Conservation (phyloP, 2,329 filamentous ascomycete species). For the Plectosphaerella sp. region DNA sequence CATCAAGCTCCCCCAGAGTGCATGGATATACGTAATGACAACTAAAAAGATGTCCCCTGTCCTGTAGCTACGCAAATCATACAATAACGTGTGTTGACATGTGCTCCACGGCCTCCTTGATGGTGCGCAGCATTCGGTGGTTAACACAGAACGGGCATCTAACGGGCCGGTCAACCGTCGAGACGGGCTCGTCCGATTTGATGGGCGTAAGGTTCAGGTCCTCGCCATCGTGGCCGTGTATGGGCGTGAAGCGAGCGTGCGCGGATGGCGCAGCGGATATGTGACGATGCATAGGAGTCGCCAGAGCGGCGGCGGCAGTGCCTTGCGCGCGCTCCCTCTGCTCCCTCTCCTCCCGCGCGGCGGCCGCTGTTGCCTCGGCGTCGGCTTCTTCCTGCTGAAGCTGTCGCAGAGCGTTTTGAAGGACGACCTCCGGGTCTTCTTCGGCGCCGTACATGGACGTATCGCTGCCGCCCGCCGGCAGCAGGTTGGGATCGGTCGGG, state of each 20-base stretch:
- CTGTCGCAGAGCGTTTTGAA: slow-evolving; percentile 55
- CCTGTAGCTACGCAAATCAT: slow-evolving; percentile 16
- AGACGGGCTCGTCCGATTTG: slow-evolving; percentile 41
- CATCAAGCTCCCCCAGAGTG: too few species aligned
- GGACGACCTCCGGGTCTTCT: slow-evolving; percentile 53
- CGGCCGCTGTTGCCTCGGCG: slow-evolving; percentile 52
- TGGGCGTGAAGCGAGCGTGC: slow-evolving; percentile 7
- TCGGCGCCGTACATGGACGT: slow-evolving; percentile 42
- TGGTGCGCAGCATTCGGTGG: slow-evolving; percentile 54
- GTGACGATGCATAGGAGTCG: slow-evolving; percentile 17
- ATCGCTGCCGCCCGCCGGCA: slow-evolving; percentile 35
- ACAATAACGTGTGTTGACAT: slow-evolving; percentile 59
- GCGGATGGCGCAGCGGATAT: slow-evolving; percentile 5
- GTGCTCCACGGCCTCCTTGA: slow-evolving; percentile 60
- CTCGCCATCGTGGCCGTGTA: slow-evolving; percentile 18
- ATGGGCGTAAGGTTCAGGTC: slow-evolving; percentile 53
- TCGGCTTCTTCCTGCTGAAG: slow-evolving; percentile 56
- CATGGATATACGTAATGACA: background rate
- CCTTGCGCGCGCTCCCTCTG: slow-evolving; percentile 29
- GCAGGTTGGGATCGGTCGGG: slow-evolving; percentile 11
- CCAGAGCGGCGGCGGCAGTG: slow-evolving; percentile 17
- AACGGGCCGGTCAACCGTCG: slow-evolving; percentile 42
- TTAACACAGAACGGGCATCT: slow-evolving; percentile 60
- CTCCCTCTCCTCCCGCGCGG: slow-evolving; percentile 48
- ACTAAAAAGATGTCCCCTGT: background rate